A percentile compares a stretch with the other conserved stretches of the same genome.
Conservation (phyloP, 2,329 filamentous ascomycete species). For the Xylariales sp. region DNA sequence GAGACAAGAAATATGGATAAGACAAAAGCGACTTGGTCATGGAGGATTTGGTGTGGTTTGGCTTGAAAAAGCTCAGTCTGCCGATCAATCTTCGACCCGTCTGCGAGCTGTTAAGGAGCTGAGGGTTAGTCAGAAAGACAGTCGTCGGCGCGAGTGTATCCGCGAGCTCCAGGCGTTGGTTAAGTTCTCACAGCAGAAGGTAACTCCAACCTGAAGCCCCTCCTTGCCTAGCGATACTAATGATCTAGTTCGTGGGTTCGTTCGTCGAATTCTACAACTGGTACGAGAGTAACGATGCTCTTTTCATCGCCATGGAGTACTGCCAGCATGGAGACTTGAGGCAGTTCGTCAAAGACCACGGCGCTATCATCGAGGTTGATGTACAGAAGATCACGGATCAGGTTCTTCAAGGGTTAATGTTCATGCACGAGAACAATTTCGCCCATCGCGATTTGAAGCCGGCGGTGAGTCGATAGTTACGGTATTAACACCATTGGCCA, state of each 20-base stretch:
- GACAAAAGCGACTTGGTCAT: not conserved
- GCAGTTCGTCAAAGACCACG: not conserved
- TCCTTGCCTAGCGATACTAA: not conserved
- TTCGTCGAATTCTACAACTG: slow-evolving; percentile 14
- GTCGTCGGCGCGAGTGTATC: not conserved
- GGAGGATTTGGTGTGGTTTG: not conserved
- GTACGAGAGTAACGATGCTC: not conserved
- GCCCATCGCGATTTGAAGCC: slow-evolving; percentile 39
- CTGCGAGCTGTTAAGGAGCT: not conserved
- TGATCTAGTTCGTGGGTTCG: not conserved
- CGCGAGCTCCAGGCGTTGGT: not conserved
- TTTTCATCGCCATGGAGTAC: slow-evolving; percentile 9
- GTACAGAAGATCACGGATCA: slow-evolving; percentile 26
- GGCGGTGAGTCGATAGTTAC: slow-evolving; percentile 19
- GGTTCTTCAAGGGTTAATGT: slow-evolving; percentile 31
- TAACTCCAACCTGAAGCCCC: not conserved
- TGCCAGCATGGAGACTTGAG: slow-evolving; percentile 10
- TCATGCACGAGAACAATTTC: slow-evolving; percentile 38
- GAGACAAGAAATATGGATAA: not conserved
- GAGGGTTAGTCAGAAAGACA: not conserved
- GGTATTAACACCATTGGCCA: not conserved
- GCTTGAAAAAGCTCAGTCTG: not conserved
- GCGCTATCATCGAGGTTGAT: not conserved
- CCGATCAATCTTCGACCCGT: not conserved
- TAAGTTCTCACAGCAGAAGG: not conserved